Evolutionary conservation across 2,329 filamentous ascomycete species (phyloP), one percentile per base, ranked within the genome.

Genomic region (Periconia macrospinosa): DNA sequence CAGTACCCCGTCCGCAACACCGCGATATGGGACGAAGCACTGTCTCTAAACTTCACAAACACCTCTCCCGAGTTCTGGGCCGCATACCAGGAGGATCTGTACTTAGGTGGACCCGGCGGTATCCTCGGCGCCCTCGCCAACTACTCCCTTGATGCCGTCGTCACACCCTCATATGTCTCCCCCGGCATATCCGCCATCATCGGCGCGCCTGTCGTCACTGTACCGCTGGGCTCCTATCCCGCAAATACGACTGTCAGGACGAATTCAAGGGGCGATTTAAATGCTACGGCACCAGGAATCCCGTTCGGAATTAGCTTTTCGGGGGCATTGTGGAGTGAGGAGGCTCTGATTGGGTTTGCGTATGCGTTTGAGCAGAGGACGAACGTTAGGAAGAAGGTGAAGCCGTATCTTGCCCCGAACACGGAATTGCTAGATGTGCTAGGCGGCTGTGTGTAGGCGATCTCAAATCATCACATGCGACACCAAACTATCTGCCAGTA

Each of bases 281-380:
- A 84, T 9, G 70, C 72, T 0, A 75, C 72, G 0, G 85, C 75
- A 0, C 85, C 86, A 0, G 82, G 83, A 17, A 68, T 84, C 1
- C 78, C 78, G 2, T 87, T 88, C 62, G 87, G 87, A 0, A 71
- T 90, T 11, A 79, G 78, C 8, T 89, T 90, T 61, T 73, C 88
- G 44, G 88, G 86, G 0, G 70, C 71, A 2, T 79, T 78, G 46
- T 90, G 83, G 75, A 82, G 78, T 35, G 87, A 90, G 68, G 82
- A 81, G 61, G 77, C 71, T 30, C 63, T 91, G 59, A 83, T 90
- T 53, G 83, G 82, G 0, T 80, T 86, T 65, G 87, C 86, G 7
- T 89, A 87, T 75, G 86, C 84, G 3, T 89, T 85, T 70, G 87
- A 91, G 75, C 84, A 88, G 74, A 75, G 78, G 57, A 87, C 81